Evolutionary conservation across 371 early-diverging fungal genomes (phyloP), one percentile per base, ranked within the genome.

Genomic region (Syncephalastrum sp.): DNA sequence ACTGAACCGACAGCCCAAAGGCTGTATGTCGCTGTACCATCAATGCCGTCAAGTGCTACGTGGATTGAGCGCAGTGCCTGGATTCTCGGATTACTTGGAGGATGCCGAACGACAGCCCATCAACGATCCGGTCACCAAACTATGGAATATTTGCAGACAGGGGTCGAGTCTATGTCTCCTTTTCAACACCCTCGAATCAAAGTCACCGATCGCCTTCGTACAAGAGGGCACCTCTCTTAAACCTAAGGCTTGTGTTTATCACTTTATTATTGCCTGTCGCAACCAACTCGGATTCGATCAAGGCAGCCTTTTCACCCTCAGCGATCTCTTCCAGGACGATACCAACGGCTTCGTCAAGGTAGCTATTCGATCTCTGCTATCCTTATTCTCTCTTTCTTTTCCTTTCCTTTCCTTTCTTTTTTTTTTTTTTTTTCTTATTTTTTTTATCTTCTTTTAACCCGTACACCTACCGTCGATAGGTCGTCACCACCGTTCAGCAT

Each of bases 271-370:
- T 24, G 88, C 85, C n/a, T 89, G 90, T 60, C 81, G 83, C 59
- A 74, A 87, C 21, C 86, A 91, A 59, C 68, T 91, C 23, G 74
- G 79, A 12, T 77, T 93, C 54, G 49, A 64, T 19, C 88, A 92
- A 33, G 87, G 91, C 33, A 82, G 87, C 53, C 73, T 91, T 44
- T 94, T 96, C 60, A 83, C 92, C 21, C 87, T 96, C 47, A 75
- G 85, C 1, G 95, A 95, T 33, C 71, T 96, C 43, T 92, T 84
- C 64, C 89, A 91, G 63, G 94, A 97, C 61, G 95, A 98, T 70
- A 97, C 96, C 14, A 92, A 92, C 69, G 92, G 91, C 45, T 92
- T 96, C 69, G 91, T 96, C 54, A 97, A 94, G 86, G 97, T 96
- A 78, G 33, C 17, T 14, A 50, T 12, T 17, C 5, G 12, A 56